Conservation (phyloP, 176 grass and related monocot genomes). For the Lolium rigidum region DNA sequence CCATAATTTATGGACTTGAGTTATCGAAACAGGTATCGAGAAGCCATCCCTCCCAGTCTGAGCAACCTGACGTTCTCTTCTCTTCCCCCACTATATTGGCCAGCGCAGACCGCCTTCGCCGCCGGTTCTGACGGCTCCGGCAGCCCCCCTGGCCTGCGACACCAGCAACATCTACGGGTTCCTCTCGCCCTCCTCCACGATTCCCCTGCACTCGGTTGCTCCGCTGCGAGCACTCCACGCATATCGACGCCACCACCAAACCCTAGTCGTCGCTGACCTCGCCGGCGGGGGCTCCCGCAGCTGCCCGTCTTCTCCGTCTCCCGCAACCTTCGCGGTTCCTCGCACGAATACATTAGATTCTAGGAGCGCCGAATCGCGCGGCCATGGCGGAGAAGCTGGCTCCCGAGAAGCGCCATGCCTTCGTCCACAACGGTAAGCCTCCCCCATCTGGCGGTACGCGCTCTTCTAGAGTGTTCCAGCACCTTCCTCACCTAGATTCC, state of each 20-base stretch:
- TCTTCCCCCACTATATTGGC: not conserved
- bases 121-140: not conserved
- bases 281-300: not conserved
- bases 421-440: conserved; percentile 72
- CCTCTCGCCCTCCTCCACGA: conserved; percentile 4
- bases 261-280: not conserved
- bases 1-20: too few species aligned
- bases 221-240: not conserved
- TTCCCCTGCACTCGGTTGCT: not conserved
- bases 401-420: conserved; percentile 84
- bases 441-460: not conserved
- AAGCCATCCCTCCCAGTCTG: not conserved
- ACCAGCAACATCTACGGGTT: not conserved
- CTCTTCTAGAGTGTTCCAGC: not conserved
- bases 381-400: conserved; percentile 90
- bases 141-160: not conserved
- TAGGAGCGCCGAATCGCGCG: not conserved
- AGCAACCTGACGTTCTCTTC: not conserved
- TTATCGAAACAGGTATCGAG: not conserved
- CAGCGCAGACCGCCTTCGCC: not conserved
- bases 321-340: not conserved
- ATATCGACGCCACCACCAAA: not conserved
- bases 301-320: not conserved
- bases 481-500: not conserved
- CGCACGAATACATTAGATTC: not conserved